A percentile compares a stretch with the other conserved stretches of the same genome.
Evolutionary conservation across 768 basidiomycete genomes (phyloP).

Genomic region (Boletus insuetus): DNA sequence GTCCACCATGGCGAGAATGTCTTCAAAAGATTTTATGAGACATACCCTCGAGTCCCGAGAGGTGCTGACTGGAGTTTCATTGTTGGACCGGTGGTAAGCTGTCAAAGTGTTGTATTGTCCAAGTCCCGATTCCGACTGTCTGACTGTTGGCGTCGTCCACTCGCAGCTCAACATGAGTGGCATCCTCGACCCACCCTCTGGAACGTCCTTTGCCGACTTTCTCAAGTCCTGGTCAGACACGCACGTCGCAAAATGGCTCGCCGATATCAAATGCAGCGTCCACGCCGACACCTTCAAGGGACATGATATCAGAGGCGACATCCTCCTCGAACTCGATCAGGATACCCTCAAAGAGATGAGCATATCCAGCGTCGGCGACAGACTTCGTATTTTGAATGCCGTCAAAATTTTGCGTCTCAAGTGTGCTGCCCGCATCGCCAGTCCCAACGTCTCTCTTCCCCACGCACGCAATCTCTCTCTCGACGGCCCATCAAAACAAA

Average conservation of each 20-base stretch:
- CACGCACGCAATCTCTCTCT: neutral
- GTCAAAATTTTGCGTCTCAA: slow-evolving; percentile 75
- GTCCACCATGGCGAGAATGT: no score
- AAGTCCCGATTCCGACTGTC: no score
- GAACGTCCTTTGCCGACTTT: slow-evolving; percentile 58
- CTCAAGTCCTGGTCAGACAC: slow-evolving; percentile 69
- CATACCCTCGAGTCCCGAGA: no score
- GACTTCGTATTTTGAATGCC: slow-evolving; percentile 81
- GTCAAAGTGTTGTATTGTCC: no score
- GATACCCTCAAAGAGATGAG: slow-evolving; percentile 87
- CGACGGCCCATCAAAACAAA: slow-evolving; percentile 5
- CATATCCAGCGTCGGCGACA: slow-evolving; percentile 84
- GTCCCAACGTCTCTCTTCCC: neutral
- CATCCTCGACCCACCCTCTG: slow-evolving; percentile 54
- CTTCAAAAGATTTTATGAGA: no score
- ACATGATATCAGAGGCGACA: slow-evolving; percentile 91
- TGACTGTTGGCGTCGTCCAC: no score
- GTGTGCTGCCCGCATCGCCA: slow-evolving; percentile 34
- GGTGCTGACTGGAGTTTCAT: no score
- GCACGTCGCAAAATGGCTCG: slow-evolving; percentile 76
- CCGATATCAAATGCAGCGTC: slow-evolving; percentile 68
- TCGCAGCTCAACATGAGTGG: neutral
- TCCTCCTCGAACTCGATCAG: slow-evolving; percentile 90
- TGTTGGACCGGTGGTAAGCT: no score
- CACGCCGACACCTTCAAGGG: slow-evolving; percentile 69